phyloP scores from a whole-genome alignment of 1,139 yeast genomes.

The Geotrichum candidum region DNA sequence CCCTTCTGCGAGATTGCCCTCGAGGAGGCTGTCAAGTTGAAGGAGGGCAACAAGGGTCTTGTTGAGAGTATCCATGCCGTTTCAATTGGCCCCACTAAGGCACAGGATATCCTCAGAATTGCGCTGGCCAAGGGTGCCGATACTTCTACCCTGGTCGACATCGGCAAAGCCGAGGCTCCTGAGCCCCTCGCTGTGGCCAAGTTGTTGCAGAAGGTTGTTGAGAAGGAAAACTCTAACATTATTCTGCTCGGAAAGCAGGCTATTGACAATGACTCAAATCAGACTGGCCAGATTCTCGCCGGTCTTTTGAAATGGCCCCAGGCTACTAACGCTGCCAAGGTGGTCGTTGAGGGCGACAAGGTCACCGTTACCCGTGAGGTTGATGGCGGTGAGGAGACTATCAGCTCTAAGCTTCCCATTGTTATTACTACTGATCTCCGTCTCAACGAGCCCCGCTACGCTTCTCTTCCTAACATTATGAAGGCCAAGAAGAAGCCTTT shows the following conservation, averaged over 20 bases:
- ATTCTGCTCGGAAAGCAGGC: constrained; percentile 93
- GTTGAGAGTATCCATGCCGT: constrained; percentile 88
- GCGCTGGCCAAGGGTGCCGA: constrained; percentile 96
- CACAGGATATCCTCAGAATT: constrained; percentile 81
- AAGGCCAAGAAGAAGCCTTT: constrained; percentile 96
- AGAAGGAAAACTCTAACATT: constrained; percentile 64
- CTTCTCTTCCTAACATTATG: constrained; percentile 91
- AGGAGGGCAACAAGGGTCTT: constrained; percentile 59
- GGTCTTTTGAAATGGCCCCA: constrained; percentile 96
- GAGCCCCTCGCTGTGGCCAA: constrained; percentile 94
- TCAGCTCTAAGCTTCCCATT: constrained; percentile 73
- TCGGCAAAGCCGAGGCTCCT: constrained; percentile 49
- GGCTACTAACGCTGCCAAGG: constrained; percentile 92
- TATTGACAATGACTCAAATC: constrained; percentile 89
- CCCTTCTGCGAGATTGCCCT: constrained; percentile 97
- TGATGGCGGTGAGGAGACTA: constrained; percentile 89
- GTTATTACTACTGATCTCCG: constrained; percentile 89
- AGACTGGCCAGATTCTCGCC: constrained; percentile 97
- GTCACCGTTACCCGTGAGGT: constrained; percentile 84
- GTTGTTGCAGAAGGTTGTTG: constrained; percentile 66
- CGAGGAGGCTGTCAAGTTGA: constrained; percentile 83
- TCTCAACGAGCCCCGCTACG: constrained; percentile 90
- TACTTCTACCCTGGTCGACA: constrained; percentile 73
- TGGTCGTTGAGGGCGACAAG: constrained; percentile 52
- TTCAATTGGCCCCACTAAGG: constrained; percentile 80